Conservation (phyloP, 345 rosid species). For the Brassica carinata region DNA sequence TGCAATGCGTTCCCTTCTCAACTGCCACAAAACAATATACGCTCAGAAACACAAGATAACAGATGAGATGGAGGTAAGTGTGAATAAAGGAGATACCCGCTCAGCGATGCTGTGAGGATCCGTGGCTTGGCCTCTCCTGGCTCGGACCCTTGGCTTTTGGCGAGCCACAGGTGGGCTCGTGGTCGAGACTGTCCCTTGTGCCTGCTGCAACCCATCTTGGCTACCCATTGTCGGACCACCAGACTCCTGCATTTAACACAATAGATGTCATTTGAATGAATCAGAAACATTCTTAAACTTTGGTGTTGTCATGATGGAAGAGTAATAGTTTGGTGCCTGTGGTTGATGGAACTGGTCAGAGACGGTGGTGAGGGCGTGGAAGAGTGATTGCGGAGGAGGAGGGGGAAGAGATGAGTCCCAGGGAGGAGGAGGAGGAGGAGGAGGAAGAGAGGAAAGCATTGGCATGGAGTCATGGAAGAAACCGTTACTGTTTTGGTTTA, state of each 20-base stretch:
- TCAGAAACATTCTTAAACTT: neutral
- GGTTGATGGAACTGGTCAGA: slow-evolving; percentile 68
- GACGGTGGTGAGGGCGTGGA: slow-evolving; percentile 38
- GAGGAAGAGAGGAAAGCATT: slow-evolving; percentile 60
- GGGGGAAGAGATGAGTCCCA: slow-evolving; percentile 46
- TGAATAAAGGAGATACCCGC: slow-evolving; percentile 49
- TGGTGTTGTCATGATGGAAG: neutral
- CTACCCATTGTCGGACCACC: slow-evolving; percentile 44
- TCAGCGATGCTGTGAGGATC: slow-evolving; percentile 99
- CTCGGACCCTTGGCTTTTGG: slow-evolving; percentile 82
- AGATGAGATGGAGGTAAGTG: neutral
- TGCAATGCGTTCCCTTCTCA: slow-evolving; percentile 94
- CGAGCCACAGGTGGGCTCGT: slow-evolving; percentile 58
- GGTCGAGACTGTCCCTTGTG: slow-evolving; percentile 54
- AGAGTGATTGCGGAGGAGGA: slow-evolving; percentile 47
- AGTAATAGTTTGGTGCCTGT: slow-evolving; percentile 38
- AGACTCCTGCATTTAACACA: slow-evolving; percentile 36
- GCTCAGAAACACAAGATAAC: slow-evolving; percentile 7
- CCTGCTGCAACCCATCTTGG: slow-evolving; percentile 47
- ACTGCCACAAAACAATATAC: slow-evolving; percentile 45
- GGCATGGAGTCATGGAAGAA: slow-evolving; percentile 84
- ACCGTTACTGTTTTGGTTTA: slow-evolving; percentile 47
- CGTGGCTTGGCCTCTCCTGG: slow-evolving; percentile 98
- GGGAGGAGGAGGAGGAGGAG: slow-evolving; percentile 39
- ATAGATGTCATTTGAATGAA: neutral